These are phyloP conservation scores for Aspergillus sp. DNA, from an alignment of 2,329 filamentous ascomycete species.

Conservation along the genomic window DNA sequence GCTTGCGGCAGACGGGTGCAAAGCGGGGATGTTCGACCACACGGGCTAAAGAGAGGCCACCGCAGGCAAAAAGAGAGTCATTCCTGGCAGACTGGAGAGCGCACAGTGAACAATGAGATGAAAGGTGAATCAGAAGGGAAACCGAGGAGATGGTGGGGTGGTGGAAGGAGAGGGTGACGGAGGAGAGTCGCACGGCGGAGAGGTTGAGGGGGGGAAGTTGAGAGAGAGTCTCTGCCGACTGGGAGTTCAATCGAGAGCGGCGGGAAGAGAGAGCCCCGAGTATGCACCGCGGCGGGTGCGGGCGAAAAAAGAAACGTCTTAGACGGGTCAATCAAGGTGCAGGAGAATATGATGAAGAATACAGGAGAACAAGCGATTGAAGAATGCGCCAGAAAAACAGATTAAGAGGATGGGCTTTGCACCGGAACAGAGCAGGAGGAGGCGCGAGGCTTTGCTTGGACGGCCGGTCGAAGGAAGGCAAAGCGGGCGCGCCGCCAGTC, in stretches of 20 bases:
- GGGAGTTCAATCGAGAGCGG: conserved; percentile 19
- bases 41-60: conserved; percentile 44
- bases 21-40: conserved; percentile 47
- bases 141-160: conserved; percentile 19
- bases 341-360: background rate
- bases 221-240: conserved; percentile 24
- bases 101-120: conserved; percentile 28
- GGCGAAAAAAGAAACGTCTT: conserved; percentile 9
- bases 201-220: conserved; percentile 27
- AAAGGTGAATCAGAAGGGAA: conserved; percentile 21
- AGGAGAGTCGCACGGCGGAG: conserved; percentile 27
- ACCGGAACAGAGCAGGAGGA: conserved; percentile 19
- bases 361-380: background rate
- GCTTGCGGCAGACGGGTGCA: conserved; percentile 41
- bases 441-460: conserved; percentile 5
- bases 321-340: background rate
- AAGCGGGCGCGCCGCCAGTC: background rate
- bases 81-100: conserved; percentile 39
- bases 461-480: background rate
- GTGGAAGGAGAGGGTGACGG: conserved; percentile 27
- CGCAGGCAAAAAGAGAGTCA: conserved; percentile 41
- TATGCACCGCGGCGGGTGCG: conserved; percentile 20
- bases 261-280: conserved; percentile 23
- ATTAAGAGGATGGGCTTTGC: conserved; percentile 15
- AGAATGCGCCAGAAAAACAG: background rate